phyloP scores from a whole-genome alignment of 164 flowering plant genomes.

The Annona squamosa region DNA sequence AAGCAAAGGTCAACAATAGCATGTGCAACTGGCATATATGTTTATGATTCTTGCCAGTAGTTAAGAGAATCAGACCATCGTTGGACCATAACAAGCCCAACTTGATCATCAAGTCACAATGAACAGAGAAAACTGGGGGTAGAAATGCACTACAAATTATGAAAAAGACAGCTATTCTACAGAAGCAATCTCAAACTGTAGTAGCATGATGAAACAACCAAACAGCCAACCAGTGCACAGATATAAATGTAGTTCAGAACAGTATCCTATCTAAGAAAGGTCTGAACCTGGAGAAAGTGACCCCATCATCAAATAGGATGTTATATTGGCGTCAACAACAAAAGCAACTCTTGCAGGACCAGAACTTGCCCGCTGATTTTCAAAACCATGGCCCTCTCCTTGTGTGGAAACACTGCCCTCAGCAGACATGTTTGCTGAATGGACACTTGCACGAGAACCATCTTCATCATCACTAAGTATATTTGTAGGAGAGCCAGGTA shows the following conservation, averaged over 20 bases:
- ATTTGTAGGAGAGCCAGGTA: constrained; percentile 39
- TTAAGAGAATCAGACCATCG: neutral
- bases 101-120: neutral
- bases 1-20: neutral
- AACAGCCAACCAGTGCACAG: neutral
- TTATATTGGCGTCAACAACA: constrained; percentile 96
- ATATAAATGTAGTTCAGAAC: neutral
- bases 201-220: neutral
- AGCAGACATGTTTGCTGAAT: constrained; percentile 41
- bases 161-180: neutral
- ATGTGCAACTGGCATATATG: neutral
- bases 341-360: constrained; percentile 77
- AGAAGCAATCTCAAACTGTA: neutral
- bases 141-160: neutral
- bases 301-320: constrained; percentile 99
- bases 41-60: neutral
- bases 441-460: constrained; percentile 46
- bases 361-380: constrained; percentile 32
- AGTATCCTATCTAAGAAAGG: neutral
- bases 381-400: constrained; percentile 45
- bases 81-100: neutral
- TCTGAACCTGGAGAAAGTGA: constrained; percentile 96
- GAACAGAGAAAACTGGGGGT: too few relatives aligned
- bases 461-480: constrained; percentile 71
- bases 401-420: constrained; percentile 47